phyloP scores from a whole-genome alignment of 495 filamentous ascomycete species.

The Neurospora sp. region DNA sequence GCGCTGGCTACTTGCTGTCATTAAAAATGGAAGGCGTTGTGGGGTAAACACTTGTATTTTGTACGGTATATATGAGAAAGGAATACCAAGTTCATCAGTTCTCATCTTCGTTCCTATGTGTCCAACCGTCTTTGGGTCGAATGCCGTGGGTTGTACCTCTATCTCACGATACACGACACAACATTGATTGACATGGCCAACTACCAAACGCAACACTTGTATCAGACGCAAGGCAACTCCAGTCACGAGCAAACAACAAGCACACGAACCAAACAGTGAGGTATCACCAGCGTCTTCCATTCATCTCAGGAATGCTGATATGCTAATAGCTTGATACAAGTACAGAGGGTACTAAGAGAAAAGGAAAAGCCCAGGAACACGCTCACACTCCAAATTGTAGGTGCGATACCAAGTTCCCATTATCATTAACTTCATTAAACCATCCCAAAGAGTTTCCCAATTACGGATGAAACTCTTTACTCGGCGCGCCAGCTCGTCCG shows the following conservation, averaged over 20 bases:
- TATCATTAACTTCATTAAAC: constrained; percentile 1
- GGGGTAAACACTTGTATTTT: not conserved
- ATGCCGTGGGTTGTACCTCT: too few species aligned
- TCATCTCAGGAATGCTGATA: not conserved
- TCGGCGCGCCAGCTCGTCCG: constrained; percentile 16
- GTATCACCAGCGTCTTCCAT: not conserved
- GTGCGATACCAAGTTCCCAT: not conserved
- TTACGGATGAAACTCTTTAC: not conserved
- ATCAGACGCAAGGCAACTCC: not conserved
- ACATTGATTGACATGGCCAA: too few species aligned
- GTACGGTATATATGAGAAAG: not conserved
- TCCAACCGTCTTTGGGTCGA: too few species aligned
- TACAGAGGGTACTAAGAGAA: not conserved
- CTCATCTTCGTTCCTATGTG: not conserved
- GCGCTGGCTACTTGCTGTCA: not conserved
- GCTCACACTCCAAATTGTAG: constrained; percentile 1
- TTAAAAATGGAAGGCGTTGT: not conserved
- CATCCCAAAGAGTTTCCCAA: not conserved
- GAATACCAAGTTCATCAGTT: not conserved
- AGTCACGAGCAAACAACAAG: not conserved
- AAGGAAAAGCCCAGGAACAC: not conserved
- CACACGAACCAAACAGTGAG: not conserved
- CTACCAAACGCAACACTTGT: too few species aligned
- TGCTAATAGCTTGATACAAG: not conserved
- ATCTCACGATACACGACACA: too few species aligned